Base-by-base conservation (phyloP, 2,329 filamentous ascomycete genomes). In the Pseudocercospora eumusae region DNA sequence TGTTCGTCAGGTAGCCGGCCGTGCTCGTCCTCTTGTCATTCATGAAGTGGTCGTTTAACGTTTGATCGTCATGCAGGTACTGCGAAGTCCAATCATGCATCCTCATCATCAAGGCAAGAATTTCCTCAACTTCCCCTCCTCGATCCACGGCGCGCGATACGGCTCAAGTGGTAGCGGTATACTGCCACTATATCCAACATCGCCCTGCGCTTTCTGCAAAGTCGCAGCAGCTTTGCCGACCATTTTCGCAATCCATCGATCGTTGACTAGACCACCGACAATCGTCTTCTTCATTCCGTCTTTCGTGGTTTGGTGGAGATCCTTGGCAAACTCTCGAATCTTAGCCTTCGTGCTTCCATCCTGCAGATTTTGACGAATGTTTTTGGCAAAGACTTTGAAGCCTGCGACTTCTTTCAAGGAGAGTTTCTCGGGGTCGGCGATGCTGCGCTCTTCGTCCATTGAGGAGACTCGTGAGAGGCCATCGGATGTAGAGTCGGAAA, bases 201-300 rank as follows among this genome's bases (percentile, higher is more conserved):
- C 81, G 0, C 82, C 82, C 61, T 80, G 77, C 33, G 78, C 79
- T 23, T 75, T 76, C 70, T 83, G 81, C 56, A 83, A 61, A 68
- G 80, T 82, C 63, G 73, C 74, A 60, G 80, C 81, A 3, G 82
- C 72, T 64, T 81, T 83, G 4, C 82, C 82, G 0, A 84, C 80
- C 65, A 84, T 68, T 68, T 79, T 81, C 36, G 82, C 82, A 66
- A 84, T 83, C 81, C 82, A 84, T 20, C 80, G 74, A 68, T 84
- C 82, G 66, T 84, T 84, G 4, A 81, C 78, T 36, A 82, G 75
- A 0, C 77, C 79, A 36, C 71, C 78, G 0, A 81, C 76, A 1
- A 78, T 74, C 0, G 75, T 78, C 66, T 79, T 82, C 70, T 80
- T 81, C 71, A 81, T 77, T 0, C 79, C 78, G 31, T 79, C 78